Base-by-base conservation (phyloP, 2,329 filamentous ascomycete species). In the Leptosphaerulina australis region DNA sequence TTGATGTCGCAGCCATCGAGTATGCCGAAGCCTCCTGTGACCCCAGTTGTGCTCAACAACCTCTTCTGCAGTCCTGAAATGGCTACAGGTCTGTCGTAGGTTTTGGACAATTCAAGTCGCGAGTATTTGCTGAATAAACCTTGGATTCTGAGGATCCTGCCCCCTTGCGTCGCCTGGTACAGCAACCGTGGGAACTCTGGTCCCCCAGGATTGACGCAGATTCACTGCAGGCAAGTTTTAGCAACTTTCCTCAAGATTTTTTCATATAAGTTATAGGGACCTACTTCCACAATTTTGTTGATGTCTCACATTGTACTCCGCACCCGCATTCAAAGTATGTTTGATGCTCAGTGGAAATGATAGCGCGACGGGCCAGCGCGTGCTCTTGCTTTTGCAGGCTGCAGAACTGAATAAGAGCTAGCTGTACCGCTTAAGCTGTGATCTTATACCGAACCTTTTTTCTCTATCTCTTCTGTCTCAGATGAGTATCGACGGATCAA, bases 21-120 rank as follows among this genome's bases (percentile, higher is more conserved):
- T 7, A 34, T 21, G 17, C 31, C 31, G n/a, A 21, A 34, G 31
- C 5, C 31, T 20, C 31, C 17, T 34, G 17, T 6, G 4, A 33
- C 30, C 30, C 30, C 12, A 8, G 73, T 57, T 1, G 56, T 55
- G 0, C 17, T 22, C 2, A 63, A 40, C 2, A 74, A 47, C 0
- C 71, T 60, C 6, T 61, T 62, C 35, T 73, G 61, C 0, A 76
- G 58, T 0, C 70, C 72, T 0, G 53, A 53, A 1, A 75, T 68
- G 0, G 69, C 72, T 3, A 69, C 25, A 0, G 71, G 64, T 0
- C 70, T 59, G 31, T 75, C 72, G 0, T 39, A 14, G 1, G 17
- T 8, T 0, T 29, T 33, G 0, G 61, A 55, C 20, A 71, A 60
- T 0, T 33, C 52, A 0, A 74, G 59, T 0, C 62, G 50, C 1